Conservation (phyloP, 2,329 filamentous ascomycete species). For the Alternaria burnsii region DNA sequence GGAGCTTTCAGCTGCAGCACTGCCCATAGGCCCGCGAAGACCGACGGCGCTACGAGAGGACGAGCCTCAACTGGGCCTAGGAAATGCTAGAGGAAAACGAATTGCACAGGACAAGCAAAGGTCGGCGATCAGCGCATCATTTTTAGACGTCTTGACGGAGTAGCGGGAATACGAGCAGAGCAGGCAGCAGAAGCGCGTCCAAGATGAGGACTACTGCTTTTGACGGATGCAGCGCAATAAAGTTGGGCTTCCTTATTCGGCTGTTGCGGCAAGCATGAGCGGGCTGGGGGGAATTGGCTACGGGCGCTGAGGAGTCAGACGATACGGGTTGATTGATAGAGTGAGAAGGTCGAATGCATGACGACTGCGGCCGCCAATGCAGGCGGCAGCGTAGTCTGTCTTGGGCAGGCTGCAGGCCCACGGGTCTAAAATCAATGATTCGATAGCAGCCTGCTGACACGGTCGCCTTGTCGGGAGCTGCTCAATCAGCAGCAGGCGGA, state of each 20-base stretch:
- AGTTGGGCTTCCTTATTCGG: constrained; percentile 43
- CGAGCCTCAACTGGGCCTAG: constrained; percentile 11
- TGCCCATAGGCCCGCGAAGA: constrained; percentile 16
- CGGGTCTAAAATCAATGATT: constrained; percentile 37
- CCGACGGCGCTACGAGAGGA: constrained; percentile 20
- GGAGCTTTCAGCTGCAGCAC: constrained; percentile 19
- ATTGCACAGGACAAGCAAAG: constrained; percentile 28
- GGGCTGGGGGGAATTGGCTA: constrained; percentile 23
- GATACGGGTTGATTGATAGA: constrained; percentile 41
- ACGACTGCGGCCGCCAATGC: constrained; percentile 49
- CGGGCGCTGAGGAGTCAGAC: constrained; percentile 41
- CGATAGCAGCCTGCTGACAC: constrained; percentile 44
- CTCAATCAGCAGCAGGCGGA: constrained; percentile 42
- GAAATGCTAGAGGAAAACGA: constrained; percentile 30
- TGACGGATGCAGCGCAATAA: constrained; percentile 37
- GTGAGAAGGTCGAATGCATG: constrained; percentile 45
- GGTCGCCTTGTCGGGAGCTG: constrained; percentile 27
- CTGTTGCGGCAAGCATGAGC: constrained; percentile 47
- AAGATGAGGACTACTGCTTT: constrained; percentile 9
- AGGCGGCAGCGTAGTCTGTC: constrained; percentile 27
- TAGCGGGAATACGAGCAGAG: constrained; percentile 32
- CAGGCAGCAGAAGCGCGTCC: constrained; percentile 14
- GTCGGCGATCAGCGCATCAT: constrained; percentile 36
- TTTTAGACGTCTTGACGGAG: constrained; percentile 20
- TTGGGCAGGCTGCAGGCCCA: constrained; percentile 36